phyloP scores from a whole-genome alignment of 148 eudicot species.

The Bassia scoparia region DNA sequence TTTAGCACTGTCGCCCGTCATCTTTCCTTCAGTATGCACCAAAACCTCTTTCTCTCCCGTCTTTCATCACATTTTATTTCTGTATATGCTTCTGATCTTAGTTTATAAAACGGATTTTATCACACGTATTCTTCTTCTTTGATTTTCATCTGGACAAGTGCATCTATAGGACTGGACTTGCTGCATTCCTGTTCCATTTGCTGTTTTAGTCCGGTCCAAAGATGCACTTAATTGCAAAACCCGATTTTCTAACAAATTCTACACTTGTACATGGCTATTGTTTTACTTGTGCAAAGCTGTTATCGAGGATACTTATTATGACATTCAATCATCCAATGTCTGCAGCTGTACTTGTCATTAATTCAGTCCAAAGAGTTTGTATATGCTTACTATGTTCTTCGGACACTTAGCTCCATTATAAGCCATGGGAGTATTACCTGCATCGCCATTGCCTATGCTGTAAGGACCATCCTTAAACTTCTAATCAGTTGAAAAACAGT shows the following conservation, averaged over 20 bases:
- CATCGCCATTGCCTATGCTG: conserved; percentile 88
- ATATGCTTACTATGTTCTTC: conserved; percentile 71
- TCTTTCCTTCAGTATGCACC: conserved; percentile 57
- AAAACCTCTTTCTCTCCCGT: neutral
- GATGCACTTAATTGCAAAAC: neutral
- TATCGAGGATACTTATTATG: neutral
- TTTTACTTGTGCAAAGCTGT: neutral
- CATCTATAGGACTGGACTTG: too few relatives aligned
- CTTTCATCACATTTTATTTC: too few relatives aligned
- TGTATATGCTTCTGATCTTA: too few relatives aligned
- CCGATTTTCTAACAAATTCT: neutral
- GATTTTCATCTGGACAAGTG: too few relatives aligned
- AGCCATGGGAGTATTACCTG: conserved; percentile 94
- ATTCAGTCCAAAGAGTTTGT: conserved; percentile 58
- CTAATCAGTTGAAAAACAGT: neutral
- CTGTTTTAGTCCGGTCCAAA: too few relatives aligned
- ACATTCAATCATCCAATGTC: conserved; percentile 9
- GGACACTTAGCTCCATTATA: conserved; percentile 64
- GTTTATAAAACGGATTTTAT: too few relatives aligned
- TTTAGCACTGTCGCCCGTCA: conserved; percentile 68
- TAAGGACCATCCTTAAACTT: conserved; percentile 39
- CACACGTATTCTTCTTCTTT: too few relatives aligned
- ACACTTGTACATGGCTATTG: neutral
- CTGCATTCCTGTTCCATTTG: too few relatives aligned
- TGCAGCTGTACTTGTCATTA: conserved; percentile 70